Evolutionary conservation across 208 protist species (phyloP).

Genomic region (Trypanosoma lewisi): DNA sequence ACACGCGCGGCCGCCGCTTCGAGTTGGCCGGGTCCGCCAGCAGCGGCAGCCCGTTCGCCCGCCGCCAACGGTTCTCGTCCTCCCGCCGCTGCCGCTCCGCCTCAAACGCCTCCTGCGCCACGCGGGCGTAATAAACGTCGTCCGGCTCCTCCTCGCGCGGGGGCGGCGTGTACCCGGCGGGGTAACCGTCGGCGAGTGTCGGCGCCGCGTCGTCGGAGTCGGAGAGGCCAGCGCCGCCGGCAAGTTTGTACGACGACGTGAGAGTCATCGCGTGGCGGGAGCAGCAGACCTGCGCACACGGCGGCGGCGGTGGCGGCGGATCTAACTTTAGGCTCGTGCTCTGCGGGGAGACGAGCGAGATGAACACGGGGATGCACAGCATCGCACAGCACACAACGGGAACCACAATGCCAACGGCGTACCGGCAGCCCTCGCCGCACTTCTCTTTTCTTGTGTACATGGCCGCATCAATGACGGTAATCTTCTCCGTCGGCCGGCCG

Average conservation of each 20-base stretch:
- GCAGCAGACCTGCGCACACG: conserved; percentile 5
- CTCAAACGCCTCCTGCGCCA: conserved; percentile 4
- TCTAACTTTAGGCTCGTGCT: not conserved
- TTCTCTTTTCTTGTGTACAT: not conserved
- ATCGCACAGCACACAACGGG: not conserved
- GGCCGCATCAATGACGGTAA: not conserved
- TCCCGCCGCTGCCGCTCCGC: not conserved
- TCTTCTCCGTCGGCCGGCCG: not conserved
- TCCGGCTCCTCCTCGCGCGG: not conserved
- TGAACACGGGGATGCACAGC: conserved; percentile 1
- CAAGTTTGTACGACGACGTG: not conserved
- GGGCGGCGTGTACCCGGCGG: not conserved
- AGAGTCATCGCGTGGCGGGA: not conserved
- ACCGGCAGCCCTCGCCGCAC: conserved; percentile 2
- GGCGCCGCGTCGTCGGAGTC: not conserved
- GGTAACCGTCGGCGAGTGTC: not conserved
- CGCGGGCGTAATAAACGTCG: not conserved
- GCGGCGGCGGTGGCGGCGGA: not conserved
- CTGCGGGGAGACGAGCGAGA: not conserved
- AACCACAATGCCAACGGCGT: conserved; percentile 5
- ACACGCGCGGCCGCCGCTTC: not conserved
- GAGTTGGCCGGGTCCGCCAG: not conserved
- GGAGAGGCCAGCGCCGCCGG: not conserved
- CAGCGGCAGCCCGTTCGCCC: conserved; percentile 7
- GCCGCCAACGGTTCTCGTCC: conserved; percentile 11